Evolutionary conservation across 352 stramenopile species (phyloP).

Genomic region (Phytopythium kandeliae): DNA sequence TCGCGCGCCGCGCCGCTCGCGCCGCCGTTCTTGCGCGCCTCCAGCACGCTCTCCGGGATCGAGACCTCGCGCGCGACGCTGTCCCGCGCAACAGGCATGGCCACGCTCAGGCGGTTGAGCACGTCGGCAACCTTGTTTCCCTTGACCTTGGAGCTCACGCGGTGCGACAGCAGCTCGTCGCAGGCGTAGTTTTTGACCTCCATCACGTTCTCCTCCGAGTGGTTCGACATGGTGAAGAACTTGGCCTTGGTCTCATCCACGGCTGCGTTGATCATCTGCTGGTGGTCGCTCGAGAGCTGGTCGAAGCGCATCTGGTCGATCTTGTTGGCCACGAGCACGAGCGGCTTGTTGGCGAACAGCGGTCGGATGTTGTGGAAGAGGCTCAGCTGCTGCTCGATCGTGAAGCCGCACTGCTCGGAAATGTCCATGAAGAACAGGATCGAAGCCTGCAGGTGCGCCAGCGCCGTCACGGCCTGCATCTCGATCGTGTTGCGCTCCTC

Average conservation of each 20-base stretch:
- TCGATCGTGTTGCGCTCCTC: constrained; percentile 99
- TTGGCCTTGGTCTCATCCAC: constrained; percentile 80
- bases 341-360: constrained; percentile 99
- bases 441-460: constrained; percentile 98
- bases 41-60: constrained; percentile 92
- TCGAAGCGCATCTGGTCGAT: constrained; percentile 96
- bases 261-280: constrained; percentile 73
- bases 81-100: constrained; percentile 93
- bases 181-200: constrained; percentile 94
- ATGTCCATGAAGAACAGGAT: constrained; percentile 99
- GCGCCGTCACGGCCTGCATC: constrained; percentile 99
- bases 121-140: constrained; percentile 96
- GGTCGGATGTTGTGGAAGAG: constrained; percentile 98
- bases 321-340: constrained; percentile 99
- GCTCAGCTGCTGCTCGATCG: constrained; percentile 96
- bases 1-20: constrained; percentile 26
- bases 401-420: constrained; percentile 99
- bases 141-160: constrained; percentile 93
- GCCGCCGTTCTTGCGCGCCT: constrained; percentile 60
- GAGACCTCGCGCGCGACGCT: constrained; percentile 84
- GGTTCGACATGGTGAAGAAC: constrained; percentile 98
- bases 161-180: constrained; percentile 92
- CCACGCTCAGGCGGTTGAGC: constrained; percentile 95
- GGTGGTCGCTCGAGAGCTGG: constrained; percentile 68
- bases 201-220: constrained; percentile 96